A percentile compares a stretch with the other conserved stretches of the same genome.
These are phyloP conservation scores for Coniella vitis DNA, from an alignment of 2,329 filamentous ascomycete genomes.

Conservation along the genomic window DNA sequence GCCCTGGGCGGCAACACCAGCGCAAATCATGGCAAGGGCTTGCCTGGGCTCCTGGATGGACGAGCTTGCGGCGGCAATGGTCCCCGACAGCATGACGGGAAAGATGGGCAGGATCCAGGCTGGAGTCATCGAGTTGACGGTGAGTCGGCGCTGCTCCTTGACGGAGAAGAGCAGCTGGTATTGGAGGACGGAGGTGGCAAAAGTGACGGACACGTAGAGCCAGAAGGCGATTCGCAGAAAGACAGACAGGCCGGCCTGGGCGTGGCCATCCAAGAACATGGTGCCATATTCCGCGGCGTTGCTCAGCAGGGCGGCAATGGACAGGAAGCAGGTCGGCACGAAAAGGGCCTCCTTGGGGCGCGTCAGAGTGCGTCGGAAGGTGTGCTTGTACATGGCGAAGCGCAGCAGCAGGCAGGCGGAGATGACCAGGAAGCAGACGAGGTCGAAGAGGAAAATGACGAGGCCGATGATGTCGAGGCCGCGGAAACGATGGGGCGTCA, in stretches of 20 bases:
- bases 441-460: conserved; percentile 42
- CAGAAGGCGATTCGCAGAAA: conserved; percentile 53
- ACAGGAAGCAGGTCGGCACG: conserved; percentile 56
- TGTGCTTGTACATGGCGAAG: conserved; percentile 36
- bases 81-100: conserved; percentile 56
- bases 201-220: conserved; percentile 49
- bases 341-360: conserved; percentile 51
- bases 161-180: conserved; percentile 52
- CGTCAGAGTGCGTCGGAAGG: conserved; percentile 37
- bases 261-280: conserved; percentile 26
- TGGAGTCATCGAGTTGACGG: conserved; percentile 47
- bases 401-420: conserved; percentile 30
- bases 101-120: conserved; percentile 58
- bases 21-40: conserved; percentile 47
- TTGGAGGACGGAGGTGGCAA: conserved; percentile 46
- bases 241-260: conserved; percentile 42
- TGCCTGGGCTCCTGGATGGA: conserved; percentile 38
- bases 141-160: conserved; percentile 36
- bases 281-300: conserved; percentile 45
- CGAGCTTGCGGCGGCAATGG: conserved; percentile 48
- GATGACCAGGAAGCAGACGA: conserved; percentile 36
- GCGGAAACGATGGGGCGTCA: conserved; percentile 31
- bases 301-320: conserved; percentile 52
- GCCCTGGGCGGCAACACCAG: conserved; percentile 54
- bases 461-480: conserved; percentile 45